Base-by-base conservation (phyloP, 2,329 filamentous ascomycete genomes). In the Sporothrix pallida region DNA sequence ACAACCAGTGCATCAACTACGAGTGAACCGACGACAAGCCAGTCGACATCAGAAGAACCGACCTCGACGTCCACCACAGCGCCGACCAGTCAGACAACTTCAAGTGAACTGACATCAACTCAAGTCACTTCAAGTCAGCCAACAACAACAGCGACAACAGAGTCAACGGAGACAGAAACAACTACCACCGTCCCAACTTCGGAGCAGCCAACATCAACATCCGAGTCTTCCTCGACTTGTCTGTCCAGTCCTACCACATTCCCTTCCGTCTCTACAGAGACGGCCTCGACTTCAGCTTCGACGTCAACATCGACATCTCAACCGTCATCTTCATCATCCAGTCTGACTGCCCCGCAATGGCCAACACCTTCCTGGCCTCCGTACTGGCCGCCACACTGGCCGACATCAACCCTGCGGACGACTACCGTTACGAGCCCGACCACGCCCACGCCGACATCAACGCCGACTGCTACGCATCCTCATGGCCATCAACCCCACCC, bases 401-500 rank as follows among this genome's bases (percentile, higher is more conserved):
- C 60, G 17, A 63, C 60, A 3, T 44, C 60, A 1, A 20, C 5
- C 52, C n/a, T 20, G 52, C n/a, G n/a, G 5, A 23, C 52, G 1
- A 23, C 31, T 8, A 63, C 58, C 17, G n/a, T 31, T 10, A 44
- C 56, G 31, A 10, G 13, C 2, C 31, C 56, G 26, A 3, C 15
- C 3, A 20, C 56, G n/a, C 17, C n/a, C 15, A 2, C 8, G 15
- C 20, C 60, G 15, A 17, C 15, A 13, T 8, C 60, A 3, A 44
- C 60, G 3, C 42, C 8, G 26, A 62, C 58, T 9, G 26, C 31
- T 37, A 44, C 60, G 23, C 23, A 26, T 26, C n/a, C n/a, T n/a
- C n/a, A n/a, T n/a, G n/a, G n/a, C 56, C 56, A 65, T n/a, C 60
- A 65, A 2, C 42, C 60, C 42, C 60, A 42, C 37, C 58, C 58